phyloP scores from a whole-genome alignment of 2,329 filamentous ascomycete genomes.

The Venturia pyrina region DNA sequence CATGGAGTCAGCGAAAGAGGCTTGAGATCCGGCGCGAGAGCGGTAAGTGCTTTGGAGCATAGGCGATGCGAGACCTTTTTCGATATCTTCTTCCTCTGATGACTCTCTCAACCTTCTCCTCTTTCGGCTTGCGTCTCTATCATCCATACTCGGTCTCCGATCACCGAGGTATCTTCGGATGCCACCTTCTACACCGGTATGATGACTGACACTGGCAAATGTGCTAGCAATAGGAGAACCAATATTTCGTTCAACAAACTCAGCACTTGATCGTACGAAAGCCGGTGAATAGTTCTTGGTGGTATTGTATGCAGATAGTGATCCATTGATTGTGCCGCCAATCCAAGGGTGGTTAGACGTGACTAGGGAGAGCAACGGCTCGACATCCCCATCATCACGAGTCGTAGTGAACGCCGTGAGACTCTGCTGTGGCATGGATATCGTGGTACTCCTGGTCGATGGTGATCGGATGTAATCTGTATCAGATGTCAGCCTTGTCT shows the following conservation, averaged over 20 bases:
- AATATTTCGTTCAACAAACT: constrained; percentile 82
- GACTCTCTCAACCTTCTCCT: constrained; percentile 31
- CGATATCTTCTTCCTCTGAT: constrained; percentile 36
- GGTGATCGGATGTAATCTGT: constrained; percentile 35
- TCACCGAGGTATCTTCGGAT: constrained; percentile 72
- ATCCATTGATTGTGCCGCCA: constrained; percentile 74
- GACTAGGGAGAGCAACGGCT: constrained; percentile 76
- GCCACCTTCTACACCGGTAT: constrained; percentile 79
- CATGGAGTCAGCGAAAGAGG: constrained; percentile 22
- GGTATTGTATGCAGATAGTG: constrained; percentile 72
- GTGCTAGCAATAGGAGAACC: constrained; percentile 75
- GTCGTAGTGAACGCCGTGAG: constrained; percentile 5
- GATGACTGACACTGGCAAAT: constrained; percentile 70
- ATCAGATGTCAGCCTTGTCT: background rate
- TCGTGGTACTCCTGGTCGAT: constrained; percentile 25
- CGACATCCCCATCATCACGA: constrained; percentile 40
- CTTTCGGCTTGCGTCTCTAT: constrained; percentile 28
- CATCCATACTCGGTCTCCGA: constrained; percentile 39
- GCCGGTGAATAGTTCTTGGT: constrained; percentile 86
- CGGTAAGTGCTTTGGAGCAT: constrained; percentile 17
- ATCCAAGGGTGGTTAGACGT: constrained; percentile 82
- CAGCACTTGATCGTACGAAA: constrained; percentile 76
- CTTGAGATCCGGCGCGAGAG: constrained; percentile 17
- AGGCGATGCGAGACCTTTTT: constrained; percentile 27
- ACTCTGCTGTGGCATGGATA: constrained; percentile 20